A percentile compares a stretch with the other conserved stretches of the same genome.
Evolutionary conservation across 192 early-diverging fungal species (phyloP).

Genomic region (Coemansia guatemalensis): DNA sequence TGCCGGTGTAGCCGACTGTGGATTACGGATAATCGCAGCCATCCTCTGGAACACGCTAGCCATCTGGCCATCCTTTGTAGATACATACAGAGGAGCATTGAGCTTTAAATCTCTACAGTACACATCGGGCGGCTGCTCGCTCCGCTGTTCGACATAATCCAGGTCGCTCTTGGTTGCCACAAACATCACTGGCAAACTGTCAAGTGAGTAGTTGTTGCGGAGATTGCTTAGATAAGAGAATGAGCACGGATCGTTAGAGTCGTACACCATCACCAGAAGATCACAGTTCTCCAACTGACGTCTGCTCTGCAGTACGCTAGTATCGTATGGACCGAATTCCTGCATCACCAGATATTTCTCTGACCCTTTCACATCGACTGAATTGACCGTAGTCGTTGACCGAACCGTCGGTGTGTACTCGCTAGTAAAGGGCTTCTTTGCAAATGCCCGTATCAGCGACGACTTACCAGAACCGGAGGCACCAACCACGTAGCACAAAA

Average conservation of each 20-base stretch:
- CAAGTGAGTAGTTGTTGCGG: constrained; percentile 79
- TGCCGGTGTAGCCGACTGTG: constrained; percentile 46
- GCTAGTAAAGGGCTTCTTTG: constrained; percentile 77
- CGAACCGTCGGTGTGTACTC: constrained; percentile 75
- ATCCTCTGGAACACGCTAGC: constrained; percentile 88
- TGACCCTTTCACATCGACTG: constrained; percentile 89
- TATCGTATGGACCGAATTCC: constrained; percentile 87
- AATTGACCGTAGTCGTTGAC: constrained; percentile 85
- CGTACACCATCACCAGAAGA: constrained; percentile 92
- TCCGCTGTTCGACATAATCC: constrained; percentile 76
- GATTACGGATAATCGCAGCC: constrained; percentile 58
- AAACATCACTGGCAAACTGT: constrained; percentile 83
- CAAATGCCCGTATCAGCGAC: constrained; percentile 79
- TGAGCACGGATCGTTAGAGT: constrained; percentile 89
- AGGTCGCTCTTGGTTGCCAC: constrained; percentile 95
- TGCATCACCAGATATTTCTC: constrained; percentile 98
- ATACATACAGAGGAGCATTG: constrained; percentile 86
- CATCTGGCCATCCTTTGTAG: constrained; percentile 79
- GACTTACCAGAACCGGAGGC: constrained; percentile 93
- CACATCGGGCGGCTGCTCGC: constrained; percentile 87
- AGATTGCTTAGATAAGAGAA: constrained; percentile 89
- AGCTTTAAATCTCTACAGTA: constrained; percentile 89
- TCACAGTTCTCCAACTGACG: constrained; percentile 87
- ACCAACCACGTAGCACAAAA: constrained; percentile 94
- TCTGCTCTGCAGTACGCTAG: constrained; percentile 87